Base-by-base conservation (phyloP, 768 basidiomycete genomes). In the Sarcodon aspratus region DNA sequence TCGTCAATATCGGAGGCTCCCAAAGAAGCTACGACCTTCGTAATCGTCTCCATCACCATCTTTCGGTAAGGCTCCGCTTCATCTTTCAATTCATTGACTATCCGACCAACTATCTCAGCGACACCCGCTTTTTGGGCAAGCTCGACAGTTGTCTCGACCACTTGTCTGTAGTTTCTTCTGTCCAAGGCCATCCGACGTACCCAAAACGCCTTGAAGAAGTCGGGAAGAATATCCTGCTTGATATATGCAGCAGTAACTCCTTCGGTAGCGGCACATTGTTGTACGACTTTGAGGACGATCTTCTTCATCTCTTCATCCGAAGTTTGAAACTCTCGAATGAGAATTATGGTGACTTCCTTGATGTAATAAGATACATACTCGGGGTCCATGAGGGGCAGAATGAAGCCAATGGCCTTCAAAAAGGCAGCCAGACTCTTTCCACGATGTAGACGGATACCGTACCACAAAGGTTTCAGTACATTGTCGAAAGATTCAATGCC, bases 251-350 rank as follows among this genome's bases (percentile, higher is more conserved):
- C 81, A 0, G 92, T 92, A 35, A 99, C 96, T 69, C 96, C 96
- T 62, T 99, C 96, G 1, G 96, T 99, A 8, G 92, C 90, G 33
- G 96, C 91, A 60, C 96, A 98, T 64, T 98, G 96, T 67, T 98
- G 96, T 58, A 98, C 94, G 49, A 99, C 96, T 66, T 98, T 98
- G 46, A 99, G 69, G 6, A 99, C 96, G 55, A 98, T 98, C 75
- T 98, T 96, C 79, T 98, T 95, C 96, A 99, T 99, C 73, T 99
- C 96, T 65, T 99, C 96, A 63, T 99, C 96, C 8, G 95, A 95
- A 6, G 94, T 96, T 64, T 95, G 93, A 73, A 97, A 98, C 69
- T 97, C 95, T 60, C 96, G 91, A 54, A 95, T 95, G 49, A 95
- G 85, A 62, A 95, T 94, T 54, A 93, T 85, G 9, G 89, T 94